Evolutionary conservation across 1,139 yeast species (phyloP), one percentile per base, ranked within the genome.

Genomic region (Hemisphaericaspora xylofermentans): DNA sequence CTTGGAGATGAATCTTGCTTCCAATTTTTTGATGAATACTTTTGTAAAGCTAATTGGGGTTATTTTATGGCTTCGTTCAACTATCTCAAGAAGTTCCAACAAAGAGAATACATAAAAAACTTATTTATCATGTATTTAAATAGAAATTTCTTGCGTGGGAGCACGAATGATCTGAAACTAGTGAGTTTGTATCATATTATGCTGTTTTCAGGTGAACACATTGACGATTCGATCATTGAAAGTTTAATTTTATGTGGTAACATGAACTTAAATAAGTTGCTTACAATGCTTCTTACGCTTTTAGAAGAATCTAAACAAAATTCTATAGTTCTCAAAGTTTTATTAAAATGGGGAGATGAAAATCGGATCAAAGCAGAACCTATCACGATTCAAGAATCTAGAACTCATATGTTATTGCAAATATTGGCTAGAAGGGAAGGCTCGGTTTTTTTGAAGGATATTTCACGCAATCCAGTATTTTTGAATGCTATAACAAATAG

Each of bases 401-500:
- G 70, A 28, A 70, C 77, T 1, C 67, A 62, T 36, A 50, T 67
- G 16, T 47, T 71, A 6, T 42, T 67, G 1, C 59, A 60, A 35
- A 35, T 69, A 13, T 41, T 68, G 9, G 42, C 56, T 1, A 52
- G 62, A 27, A 48, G 60, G 3, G 41, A 53, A 6, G 48, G 53
- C 9, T 31, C 50, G 0, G 34, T 18, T 2, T 54, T 53, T 33
- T 36, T 62, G 0, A 42, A 48, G 8, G 43, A 32, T 2, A 43
- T 73, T 16, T 47, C 66, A 34, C 52, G 51, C 10, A 57, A 64
- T 21, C 43, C 60, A 2, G 48, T 43, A 0, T 78, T 73, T 45
- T 53, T 77, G 13, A 58, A 64, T 17, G 71, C 74, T 0, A 59
- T 78, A 13, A 68, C 81, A 1, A 67, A 63, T 41, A 57, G 78